phyloP scores from a whole-genome alignment of 495 filamentous ascomycete genomes.

The Aspergillus egyptiacus region DNA sequence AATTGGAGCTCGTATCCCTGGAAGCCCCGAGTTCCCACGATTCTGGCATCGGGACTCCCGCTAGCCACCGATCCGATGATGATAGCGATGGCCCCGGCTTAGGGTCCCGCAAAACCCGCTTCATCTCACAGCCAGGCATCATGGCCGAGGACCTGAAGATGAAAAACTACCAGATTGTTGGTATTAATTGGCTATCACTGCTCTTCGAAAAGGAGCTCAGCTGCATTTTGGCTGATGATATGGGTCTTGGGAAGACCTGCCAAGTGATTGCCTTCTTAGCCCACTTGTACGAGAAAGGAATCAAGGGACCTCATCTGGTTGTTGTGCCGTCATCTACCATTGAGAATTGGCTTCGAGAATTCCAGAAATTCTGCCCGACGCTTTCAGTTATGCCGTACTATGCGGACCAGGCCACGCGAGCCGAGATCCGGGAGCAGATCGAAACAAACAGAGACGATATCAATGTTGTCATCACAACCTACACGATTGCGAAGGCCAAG shows the following conservation, averaged over 20 bases:
- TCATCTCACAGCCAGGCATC: conserved; percentile 64
- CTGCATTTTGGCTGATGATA: conserved; percentile 93
- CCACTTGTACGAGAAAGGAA: conserved; percentile 62
- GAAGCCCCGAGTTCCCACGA: conserved; percentile 48
- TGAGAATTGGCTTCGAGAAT: conserved; percentile 93
- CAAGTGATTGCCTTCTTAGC: conserved; percentile 92
- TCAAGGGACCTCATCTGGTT: conserved; percentile 75
- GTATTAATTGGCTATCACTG: conserved; percentile 86
- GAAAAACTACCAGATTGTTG: conserved; percentile 91
- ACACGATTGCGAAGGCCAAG: conserved; percentile 62
- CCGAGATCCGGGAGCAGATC: conserved; percentile 59
- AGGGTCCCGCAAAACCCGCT: conserved; percentile 36
- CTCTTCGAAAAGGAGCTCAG: conserved; percentile 71
- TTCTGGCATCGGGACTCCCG: conserved; percentile 70
- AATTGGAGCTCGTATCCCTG: conserved; percentile 61
- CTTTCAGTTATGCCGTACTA: conserved; percentile 78
- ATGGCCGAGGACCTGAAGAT: conserved; percentile 66
- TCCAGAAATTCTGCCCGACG: conserved; percentile 74
- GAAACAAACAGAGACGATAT: conserved; percentile 55
- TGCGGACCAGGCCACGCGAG: conserved; percentile 56
- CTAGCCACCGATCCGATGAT: conserved; percentile 46
- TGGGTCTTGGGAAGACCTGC: conserved; percentile 96
- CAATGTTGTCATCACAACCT: conserved; percentile 89
- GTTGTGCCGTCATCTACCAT: conserved; percentile 89
- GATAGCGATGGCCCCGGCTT: conserved; percentile 42